A percentile compares a stretch with the other conserved stretches of the same genome.
These are phyloP conservation scores for Candida coleopterorum DNA, from an alignment of 805 yeast species.

Conservation along the genomic window DNA sequence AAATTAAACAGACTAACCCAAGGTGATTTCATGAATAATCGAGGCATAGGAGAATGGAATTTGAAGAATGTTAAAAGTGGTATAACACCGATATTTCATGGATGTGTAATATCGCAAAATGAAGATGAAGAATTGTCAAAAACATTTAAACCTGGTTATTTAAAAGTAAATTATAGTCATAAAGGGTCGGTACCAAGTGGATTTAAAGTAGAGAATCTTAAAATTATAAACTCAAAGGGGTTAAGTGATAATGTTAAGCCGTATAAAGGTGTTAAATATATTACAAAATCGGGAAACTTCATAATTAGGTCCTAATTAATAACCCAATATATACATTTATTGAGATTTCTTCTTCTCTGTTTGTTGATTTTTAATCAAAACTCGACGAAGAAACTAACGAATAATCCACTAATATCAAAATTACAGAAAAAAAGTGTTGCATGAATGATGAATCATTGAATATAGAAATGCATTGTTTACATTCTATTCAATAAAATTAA, in stretches of 20 bases:
- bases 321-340: too few species aligned
- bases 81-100: constrained; percentile 62
- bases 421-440: constrained; percentile 59
- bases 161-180: constrained; percentile 50
- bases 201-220: constrained; percentile 59
- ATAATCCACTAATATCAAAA: constrained; percentile 57
- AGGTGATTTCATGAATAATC: constrained; percentile 64
- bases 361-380: constrained; percentile 57
- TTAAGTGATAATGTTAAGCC: constrained; percentile 62
- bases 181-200: constrained; percentile 77
- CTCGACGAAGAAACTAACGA: constrained; percentile 68
- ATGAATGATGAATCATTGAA: constrained; percentile 49
- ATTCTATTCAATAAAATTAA: constrained; percentile 41
- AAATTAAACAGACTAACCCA: constrained; percentile 63
- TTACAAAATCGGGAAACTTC: constrained; percentile 59
- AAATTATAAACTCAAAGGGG: constrained; percentile 54
- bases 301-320: constrained; percentile 35
- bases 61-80: constrained; percentile 58
- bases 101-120: constrained; percentile 33
- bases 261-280: constrained; percentile 86
- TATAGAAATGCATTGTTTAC: constrained; percentile 21
- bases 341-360: constrained; percentile 32
- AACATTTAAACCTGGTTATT: constrained; percentile 26
- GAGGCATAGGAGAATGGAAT: constrained; percentile 62
- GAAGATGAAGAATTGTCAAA: constrained; percentile 9